Evolutionary conservation across 805 yeast genomes (phyloP).

Genomic region (Metschnikowia similis): DNA sequence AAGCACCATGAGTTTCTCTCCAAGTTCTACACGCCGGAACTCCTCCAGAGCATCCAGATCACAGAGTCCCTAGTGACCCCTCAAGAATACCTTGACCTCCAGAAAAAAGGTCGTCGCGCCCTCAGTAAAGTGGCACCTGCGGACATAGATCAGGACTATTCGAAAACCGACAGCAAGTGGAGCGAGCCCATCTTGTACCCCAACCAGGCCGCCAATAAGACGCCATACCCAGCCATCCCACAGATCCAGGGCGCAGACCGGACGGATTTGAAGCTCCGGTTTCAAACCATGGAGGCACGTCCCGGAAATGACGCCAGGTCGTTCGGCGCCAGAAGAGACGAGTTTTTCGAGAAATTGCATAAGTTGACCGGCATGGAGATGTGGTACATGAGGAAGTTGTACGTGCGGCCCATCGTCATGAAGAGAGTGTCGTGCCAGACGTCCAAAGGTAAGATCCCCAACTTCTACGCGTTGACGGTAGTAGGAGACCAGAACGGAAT

Average conservation of each 20-base stretch:
- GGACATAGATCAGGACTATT: constrained; percentile 63
- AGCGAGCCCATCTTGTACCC: constrained; percentile 55
- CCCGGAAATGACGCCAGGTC: constrained; percentile 5
- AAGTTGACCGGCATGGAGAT: constrained; percentile 64
- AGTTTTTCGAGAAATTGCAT: constrained; percentile 51
- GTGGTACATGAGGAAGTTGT: constrained; percentile 55
- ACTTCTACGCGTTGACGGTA: constrained; percentile 77
- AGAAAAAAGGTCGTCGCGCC: constrained; percentile 28
- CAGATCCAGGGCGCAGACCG: constrained; percentile 52
- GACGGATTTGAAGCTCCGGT: constrained; percentile 35
- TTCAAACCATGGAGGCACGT: constrained; percentile 14
- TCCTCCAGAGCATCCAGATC: constrained; percentile 73
- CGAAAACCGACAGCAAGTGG: constrained; percentile 70
- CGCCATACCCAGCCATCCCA: constrained; percentile 58
- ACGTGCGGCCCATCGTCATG: constrained; percentile 62
- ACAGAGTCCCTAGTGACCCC: constrained; percentile 78
- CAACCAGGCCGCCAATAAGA: constrained; percentile 43
- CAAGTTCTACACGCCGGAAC: constrained; percentile 77
- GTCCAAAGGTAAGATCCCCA: constrained; percentile 82
- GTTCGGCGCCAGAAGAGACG: constrained; percentile 14
- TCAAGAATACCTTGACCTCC: constrained; percentile 45
- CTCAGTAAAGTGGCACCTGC: constrained; percentile 58
- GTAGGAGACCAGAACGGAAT: constrained; percentile 93
- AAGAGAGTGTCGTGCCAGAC: constrained; percentile 90
- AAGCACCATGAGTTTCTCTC: constrained; percentile 54